phyloP scores from a whole-genome alignment of 352 stramenopile genomes.

The Globisporangium spinosum region DNA sequence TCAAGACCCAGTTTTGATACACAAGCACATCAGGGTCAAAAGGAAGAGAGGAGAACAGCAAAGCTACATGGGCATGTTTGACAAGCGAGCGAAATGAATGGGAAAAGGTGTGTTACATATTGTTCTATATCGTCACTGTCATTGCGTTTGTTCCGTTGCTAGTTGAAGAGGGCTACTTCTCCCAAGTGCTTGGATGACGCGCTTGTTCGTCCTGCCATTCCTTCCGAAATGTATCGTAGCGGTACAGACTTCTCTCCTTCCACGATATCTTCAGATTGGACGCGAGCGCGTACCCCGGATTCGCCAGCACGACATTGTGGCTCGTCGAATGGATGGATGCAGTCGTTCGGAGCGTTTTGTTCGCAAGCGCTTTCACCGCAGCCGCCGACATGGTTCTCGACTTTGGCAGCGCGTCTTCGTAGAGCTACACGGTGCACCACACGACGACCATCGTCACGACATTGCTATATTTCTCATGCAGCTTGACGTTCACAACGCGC shows the following conservation, averaged over 20 bases:
- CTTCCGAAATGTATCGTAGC: slow-evolving; percentile 73
- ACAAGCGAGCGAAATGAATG: background rate
- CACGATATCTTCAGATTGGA: slow-evolving; percentile 66
- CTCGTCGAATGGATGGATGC: slow-evolving; percentile 39
- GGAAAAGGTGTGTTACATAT: background rate
- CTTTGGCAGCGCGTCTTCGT: slow-evolving; percentile 36
- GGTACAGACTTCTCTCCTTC: slow-evolving; percentile 58
- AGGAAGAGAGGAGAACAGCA: background rate
- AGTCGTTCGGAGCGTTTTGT: slow-evolving; percentile 9
- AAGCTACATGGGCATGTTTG: background rate
- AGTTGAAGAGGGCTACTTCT: slow-evolving; percentile 10
- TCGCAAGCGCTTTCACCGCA: slow-evolving; percentile 17
- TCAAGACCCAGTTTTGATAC: background rate
- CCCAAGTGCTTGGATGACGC: slow-evolving; percentile 51
- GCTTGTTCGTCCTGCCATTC: slow-evolving; percentile 72
- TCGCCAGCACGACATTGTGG: slow-evolving; percentile 24
- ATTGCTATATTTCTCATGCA: slow-evolving; percentile 44
- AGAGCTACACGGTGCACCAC: slow-evolving; percentile 77
- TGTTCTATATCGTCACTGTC: background rate
- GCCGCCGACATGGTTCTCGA: slow-evolving; percentile 15
- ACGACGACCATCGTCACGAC: slow-evolving; percentile 65
- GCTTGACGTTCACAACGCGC: slow-evolving; percentile 45
- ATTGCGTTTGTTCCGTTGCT: background rate
- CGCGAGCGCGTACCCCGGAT: slow-evolving; percentile 29
- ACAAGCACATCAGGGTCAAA: background rate